Evolutionary conservation across 441 rosid species (phyloP), one percentile per base, ranked within the genome.

Genomic region (Mallotus japonicus): DNA sequence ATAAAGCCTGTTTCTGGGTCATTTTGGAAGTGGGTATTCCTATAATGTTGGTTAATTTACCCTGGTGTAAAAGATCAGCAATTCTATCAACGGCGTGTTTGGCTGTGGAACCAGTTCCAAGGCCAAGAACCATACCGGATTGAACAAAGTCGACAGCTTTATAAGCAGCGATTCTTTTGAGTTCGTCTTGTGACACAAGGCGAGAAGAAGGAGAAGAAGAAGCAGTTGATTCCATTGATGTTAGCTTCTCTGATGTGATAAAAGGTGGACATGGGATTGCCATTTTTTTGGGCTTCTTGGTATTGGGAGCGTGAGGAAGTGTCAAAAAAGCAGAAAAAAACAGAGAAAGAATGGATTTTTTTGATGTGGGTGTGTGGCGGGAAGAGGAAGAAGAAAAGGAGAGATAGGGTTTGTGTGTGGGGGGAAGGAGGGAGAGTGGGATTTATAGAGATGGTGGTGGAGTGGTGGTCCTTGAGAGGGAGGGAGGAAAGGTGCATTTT

Each of bases 91-190:
- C 91, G 73, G 98, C 97, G 84, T 93, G 97, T 50, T 80, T 87
- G 71, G 98, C 98, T 11, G 99, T 95, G 77, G 99, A 95, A 65
- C 99, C 98, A 9, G 99, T 95, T 19, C 98, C 99, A 37, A 92
- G 90, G 51, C 96, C 99, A 20, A 92, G 78, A 70, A 95, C 97
- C 99, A 95, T 95, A 14, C 99, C 99, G 68, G 99, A 95, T 67
- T 86, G 76, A 15, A 95, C 97, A 78, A 79, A 91, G 72, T 92
- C 98, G 0, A 92, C 99, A 42, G 99, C 99, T 72, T 92, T 92
- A 86, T 87, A 90, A 49, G 98, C 98, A 12, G 98, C 96, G 54
- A 90, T 87, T 57, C 81, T 85, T 78, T 95, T 95, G 42, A 95
- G 91, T 34, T 92, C 95, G 78, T 95, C 97, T 67, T 92, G 97